Evolutionary conservation across 164 flowering plant species (phyloP).

Genomic region (Chimonanthus salicifolius): DNA sequence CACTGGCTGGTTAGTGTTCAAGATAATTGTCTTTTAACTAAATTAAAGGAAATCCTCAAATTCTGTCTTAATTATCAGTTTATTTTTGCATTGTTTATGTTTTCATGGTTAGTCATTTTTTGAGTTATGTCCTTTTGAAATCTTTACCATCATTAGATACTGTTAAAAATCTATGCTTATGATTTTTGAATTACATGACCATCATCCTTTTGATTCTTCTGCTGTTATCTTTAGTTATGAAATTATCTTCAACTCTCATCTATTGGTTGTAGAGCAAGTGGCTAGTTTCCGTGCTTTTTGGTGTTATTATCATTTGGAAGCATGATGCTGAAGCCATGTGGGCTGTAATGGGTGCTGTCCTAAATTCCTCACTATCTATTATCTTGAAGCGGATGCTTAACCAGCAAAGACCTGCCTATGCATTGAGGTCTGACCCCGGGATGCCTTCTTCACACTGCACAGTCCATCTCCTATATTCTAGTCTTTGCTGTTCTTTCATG

Average conservation of each 20-base stretch:
- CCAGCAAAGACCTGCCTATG: conserved; percentile 61
- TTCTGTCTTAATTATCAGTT: no score
- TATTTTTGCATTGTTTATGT: no score
- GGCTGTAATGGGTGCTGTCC: conserved; percentile 60
- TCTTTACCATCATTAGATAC: not conserved
- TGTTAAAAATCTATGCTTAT: no score
- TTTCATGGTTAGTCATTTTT: no score
- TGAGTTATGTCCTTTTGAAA: not conserved
- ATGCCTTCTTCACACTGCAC: conserved; percentile 95
- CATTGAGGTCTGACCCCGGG: conserved; percentile 58
- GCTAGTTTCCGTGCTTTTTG: conserved; percentile 56
- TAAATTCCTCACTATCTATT: conserved; percentile 53
- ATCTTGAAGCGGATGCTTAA: conserved; percentile 57
- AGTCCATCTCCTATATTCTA: conserved; percentile 52
- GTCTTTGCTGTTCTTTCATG: conserved; percentile 41
- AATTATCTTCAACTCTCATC: not conserved
- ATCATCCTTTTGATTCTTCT: not conserved
- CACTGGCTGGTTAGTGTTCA: no score
- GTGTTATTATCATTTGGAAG: conserved; percentile 51
- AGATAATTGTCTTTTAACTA: no score
- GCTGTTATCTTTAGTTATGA: not conserved
- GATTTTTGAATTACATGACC: no score
- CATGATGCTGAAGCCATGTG: conserved; percentile 77
- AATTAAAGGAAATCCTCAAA: no score
- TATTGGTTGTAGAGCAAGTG: conserved; percentile 76